phyloP scores from a whole-genome alignment of 106 monocot genomes.

The Chionographis japonica region DNA sequence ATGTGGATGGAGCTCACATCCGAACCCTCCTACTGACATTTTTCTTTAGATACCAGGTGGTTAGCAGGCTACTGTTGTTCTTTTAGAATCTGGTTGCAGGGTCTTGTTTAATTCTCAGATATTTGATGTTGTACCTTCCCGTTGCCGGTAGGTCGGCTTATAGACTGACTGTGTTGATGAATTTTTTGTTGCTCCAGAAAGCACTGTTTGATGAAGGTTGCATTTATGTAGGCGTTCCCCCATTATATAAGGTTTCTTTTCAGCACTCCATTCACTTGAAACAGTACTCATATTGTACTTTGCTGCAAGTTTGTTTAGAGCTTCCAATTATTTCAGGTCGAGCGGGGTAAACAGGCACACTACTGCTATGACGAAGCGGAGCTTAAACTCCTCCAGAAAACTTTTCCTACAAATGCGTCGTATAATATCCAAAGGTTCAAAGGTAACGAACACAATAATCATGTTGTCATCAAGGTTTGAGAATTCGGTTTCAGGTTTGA shows the following conservation, averaged over 20 bases:
- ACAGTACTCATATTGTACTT: not conserved
- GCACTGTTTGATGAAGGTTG: constrained; percentile 95
- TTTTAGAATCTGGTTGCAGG: not conserved
- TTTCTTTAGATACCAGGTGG: constrained; percentile 99
- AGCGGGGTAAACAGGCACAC: constrained; percentile 77
- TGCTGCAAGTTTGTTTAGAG: not conserved
- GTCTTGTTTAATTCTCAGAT: no score
- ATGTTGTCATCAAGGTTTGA: not conserved
- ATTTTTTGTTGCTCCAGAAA: constrained; percentile 52
- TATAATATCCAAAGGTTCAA: constrained; percentile 96
- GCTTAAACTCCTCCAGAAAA: constrained; percentile 54
- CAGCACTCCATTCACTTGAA: not conserved
- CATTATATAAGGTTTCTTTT: not conserved
- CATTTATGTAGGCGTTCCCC: constrained; percentile 82
- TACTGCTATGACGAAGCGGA: constrained; percentile 95
- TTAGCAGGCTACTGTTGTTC: not conserved
- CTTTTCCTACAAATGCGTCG: constrained; percentile 82
- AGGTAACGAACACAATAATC: constrained; percentile 23
- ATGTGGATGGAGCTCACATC: constrained; percentile 99
- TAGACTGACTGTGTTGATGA: not conserved
- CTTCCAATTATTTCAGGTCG: constrained; percentile 48
- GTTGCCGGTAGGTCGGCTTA: not conserved
- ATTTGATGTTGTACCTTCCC: no score
- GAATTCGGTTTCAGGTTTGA: no score
- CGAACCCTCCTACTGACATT: constrained; percentile 95